Conservation (phyloP, 2,329 filamentous ascomycete species). For the Colletotrichum spaethianum region DNA sequence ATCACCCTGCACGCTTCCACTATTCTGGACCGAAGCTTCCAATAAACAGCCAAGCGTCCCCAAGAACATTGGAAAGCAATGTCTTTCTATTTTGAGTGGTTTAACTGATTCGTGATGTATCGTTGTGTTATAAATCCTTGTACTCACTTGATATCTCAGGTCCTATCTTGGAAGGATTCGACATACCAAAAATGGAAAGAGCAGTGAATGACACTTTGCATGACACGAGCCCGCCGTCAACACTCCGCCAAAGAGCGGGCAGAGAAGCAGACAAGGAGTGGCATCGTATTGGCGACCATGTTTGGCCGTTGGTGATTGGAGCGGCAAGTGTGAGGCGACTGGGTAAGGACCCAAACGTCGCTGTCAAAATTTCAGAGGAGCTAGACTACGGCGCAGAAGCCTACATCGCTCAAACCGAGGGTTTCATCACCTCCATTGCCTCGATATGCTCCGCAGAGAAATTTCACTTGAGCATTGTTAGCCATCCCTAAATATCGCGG, state of each 20-base stretch:
- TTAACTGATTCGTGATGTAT: too few relatives aligned
- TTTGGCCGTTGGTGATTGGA: slow-evolving; percentile 18
- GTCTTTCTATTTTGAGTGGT: slow-evolving; percentile 11
- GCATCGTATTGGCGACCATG: slow-evolving; percentile 26
- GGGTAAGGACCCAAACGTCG: slow-evolving; percentile 47
- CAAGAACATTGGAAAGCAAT: slow-evolving; percentile 27
- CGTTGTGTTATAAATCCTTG: too few relatives aligned
- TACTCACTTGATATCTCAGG: neutral
- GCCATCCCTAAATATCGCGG: neutral
- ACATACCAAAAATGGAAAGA: slow-evolving; percentile 5
- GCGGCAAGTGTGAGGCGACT: slow-evolving; percentile 32
- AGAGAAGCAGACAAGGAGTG: slow-evolving; percentile 19
- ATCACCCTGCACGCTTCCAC: too few relatives aligned
- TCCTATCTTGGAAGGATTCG: slow-evolving; percentile 7
- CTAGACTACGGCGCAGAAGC: slow-evolving; percentile 50
- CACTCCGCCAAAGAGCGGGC: slow-evolving; percentile 25
- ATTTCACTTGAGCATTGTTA: slow-evolving; percentile 29
- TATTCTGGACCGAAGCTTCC: neutral
- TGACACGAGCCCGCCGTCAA: slow-evolving; percentile 16
- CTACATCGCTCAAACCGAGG: slow-evolving; percentile 52
- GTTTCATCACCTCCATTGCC: slow-evolving; percentile 56
- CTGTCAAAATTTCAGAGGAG: slow-evolving; percentile 46
- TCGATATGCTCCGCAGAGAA: slow-evolving; percentile 50
- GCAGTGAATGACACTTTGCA: slow-evolving; percentile 10
- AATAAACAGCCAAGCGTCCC: neutral